Evolutionary conservation across 176 grass and related monocot species (phyloP), one percentile per base, ranked within the genome.

Genomic region (Alopecurus myosuroides): DNA sequence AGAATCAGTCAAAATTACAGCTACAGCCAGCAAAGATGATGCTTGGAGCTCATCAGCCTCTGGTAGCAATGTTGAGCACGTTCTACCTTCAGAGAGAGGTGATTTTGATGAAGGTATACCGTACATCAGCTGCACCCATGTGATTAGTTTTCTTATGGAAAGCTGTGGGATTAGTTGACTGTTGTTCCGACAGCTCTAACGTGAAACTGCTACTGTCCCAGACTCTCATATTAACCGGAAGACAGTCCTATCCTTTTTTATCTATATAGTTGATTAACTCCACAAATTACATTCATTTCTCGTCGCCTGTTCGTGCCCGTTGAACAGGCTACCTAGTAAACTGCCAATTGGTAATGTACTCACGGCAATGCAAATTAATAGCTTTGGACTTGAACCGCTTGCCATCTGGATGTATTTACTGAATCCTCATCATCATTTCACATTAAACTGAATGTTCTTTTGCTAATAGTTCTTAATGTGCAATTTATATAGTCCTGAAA

Each of bases 1-100:
- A 29, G 92, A 89, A 58, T 91, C 88, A 45, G 70, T 36, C 9
- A 90, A 90, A 85, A 49, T 5, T 80, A 75, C 6, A 29, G 13
- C 60, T 65, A 34, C 35, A 69, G 31, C 3, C 26, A 80, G 57
- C 25, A 81, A 80, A 26, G 82, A 79, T 81, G 74, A 77, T 18
- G n/a, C n/a, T n/a, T n/a, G n/a, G n/a, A n/a, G n/a, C n/a, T n/a
- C n/a, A n/a, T n/a, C n/a, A n/a, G n/a, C n/a, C n/a, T n/a, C n/a
- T n/a, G n/a, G n/a, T n/a, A n/a, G n/a, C n/a, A n/a, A n/a, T n/a
- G n/a, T n/a, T n/a, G n/a, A n/a, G n/a, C n/a, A n/a, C n/a, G n/a
- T n/a, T n/a, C n/a, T n/a, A n/a, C n/a, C n/a, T n/a, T n/a, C n/a
- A n/a, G n/a, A n/a, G n/a, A n/a, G n/a, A n/a, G n/a, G n/a, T n/a